phyloP scores from a whole-genome alignment of 208 protist genomes.

The Crithidia bombi region DNA sequence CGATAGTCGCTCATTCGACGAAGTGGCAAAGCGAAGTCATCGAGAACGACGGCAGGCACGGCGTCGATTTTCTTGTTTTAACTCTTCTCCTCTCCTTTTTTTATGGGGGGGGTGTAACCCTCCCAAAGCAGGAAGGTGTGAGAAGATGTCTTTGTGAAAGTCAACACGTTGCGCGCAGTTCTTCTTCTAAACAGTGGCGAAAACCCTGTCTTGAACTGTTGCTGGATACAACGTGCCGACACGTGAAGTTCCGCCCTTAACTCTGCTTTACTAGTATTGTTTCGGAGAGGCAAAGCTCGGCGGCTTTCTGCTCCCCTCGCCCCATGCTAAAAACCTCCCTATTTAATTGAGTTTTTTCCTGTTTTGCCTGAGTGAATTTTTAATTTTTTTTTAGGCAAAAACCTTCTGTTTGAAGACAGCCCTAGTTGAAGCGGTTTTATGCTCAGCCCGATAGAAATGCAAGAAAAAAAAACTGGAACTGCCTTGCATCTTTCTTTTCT shows the following conservation, averaged over 20 bases:
- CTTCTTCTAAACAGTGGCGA: too few relatives aligned
- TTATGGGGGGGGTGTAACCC: neutral
- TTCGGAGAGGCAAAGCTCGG: too few relatives aligned
- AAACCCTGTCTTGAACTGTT: too few relatives aligned
- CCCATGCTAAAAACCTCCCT: constrained; percentile 12
- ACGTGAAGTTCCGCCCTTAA: too few relatives aligned
- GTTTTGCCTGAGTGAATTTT: neutral
- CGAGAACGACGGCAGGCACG: constrained; percentile 1
- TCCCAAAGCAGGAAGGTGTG: neutral
- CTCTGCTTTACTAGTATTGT: too few relatives aligned
- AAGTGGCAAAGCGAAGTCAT: neutral
- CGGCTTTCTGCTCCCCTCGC: too few relatives aligned
- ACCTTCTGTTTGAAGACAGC: constrained; percentile 5
- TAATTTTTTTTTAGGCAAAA: neutral
- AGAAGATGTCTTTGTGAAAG: too few relatives aligned
- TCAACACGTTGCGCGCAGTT: too few relatives aligned
- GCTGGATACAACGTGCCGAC: too few relatives aligned
- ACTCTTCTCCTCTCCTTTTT: neutral
- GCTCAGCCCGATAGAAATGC: neutral
- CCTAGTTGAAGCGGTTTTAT: neutral
- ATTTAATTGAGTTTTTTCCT: neutral
- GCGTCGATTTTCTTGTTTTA: neutral
- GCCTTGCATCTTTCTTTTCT: neutral
- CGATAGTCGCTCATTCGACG: neutral
- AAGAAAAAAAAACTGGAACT: neutral